Evolutionary conservation across 106 monocot genomes (phyloP).

Genomic region (Phalaenopsis equestris): DNA sequence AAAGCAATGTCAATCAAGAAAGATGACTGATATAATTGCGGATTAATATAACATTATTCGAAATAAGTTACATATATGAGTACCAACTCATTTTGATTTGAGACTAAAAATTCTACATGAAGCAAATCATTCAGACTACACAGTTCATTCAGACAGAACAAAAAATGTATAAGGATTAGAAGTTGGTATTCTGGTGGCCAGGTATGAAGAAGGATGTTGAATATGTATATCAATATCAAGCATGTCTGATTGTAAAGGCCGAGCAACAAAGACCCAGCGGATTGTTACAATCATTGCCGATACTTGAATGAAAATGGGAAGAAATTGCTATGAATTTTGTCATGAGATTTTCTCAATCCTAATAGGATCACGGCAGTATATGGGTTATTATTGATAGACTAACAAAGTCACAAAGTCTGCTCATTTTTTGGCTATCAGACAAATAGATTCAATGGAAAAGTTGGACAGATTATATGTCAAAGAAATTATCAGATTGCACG

Average conservation of each 20-base stretch:
- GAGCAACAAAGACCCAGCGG: neutral
- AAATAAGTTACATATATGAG: neutral
- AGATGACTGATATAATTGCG: no score
- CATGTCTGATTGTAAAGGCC: neutral
- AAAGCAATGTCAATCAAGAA: no score
- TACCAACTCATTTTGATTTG: neutral
- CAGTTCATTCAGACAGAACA: neutral
- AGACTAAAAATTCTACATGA: neutral
- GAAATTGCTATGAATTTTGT: neutral
- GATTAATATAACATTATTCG: no score
- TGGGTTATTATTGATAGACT: neutral
- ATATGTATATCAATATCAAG: neutral
- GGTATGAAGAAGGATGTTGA: neutral
- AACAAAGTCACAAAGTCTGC: neutral
- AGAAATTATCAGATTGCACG: no score
- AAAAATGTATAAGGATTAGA: neutral
- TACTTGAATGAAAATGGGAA: neutral
- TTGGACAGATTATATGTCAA: no score
- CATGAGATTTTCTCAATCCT: neutral
- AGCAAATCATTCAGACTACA: neutral
- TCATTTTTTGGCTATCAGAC: neutral
- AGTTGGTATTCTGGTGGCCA: neutral
- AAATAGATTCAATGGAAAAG: no score
- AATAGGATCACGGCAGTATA: neutral
- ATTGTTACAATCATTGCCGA: neutral